Percentiles rank a stretch among this genome's conserved stretches.
phyloP scores from a whole-genome alignment of 2,329 filamentous ascomycete species.

The Colletotrichum orbiculare region DNA sequence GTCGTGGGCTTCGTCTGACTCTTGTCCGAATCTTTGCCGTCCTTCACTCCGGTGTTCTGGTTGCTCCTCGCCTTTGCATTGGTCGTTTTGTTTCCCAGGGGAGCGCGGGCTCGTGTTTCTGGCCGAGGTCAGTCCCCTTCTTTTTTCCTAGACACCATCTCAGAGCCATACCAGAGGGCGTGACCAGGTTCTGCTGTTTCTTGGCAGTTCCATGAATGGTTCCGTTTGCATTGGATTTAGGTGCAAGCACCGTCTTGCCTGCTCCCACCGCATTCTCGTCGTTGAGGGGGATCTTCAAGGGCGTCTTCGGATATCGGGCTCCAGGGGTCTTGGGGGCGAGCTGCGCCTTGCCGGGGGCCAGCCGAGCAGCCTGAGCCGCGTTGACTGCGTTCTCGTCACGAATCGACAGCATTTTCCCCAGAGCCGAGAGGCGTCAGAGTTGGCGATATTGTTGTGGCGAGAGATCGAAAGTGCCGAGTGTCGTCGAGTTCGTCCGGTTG shows the following conservation, averaged over 20 bases:
- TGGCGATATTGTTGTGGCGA: background rate
- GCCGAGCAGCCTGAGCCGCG: conserved; percentile 36
- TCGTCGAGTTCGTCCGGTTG: background rate
- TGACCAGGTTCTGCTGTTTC: conserved; percentile 36
- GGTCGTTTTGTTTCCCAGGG: conserved; percentile 93
- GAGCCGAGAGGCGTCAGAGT: background rate
- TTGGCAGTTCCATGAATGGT: conserved; percentile 39
- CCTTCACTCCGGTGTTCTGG: conserved; percentile 74
- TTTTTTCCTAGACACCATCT: conserved; percentile 24
- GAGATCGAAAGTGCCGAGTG: background rate
- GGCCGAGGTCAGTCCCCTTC: conserved; percentile 11
- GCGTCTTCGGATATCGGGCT: conserved; percentile 81
- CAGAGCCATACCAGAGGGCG: conserved; percentile 35
- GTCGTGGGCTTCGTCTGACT: conserved; percentile 70
- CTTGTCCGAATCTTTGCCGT: conserved; percentile 70
- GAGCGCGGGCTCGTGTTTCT: conserved; percentile 79
- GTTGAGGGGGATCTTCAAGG: conserved; percentile 79
- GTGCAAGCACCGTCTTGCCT: conserved; percentile 69
- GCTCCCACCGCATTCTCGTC: conserved; percentile 82
- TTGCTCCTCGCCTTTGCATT: conserved; percentile 84
- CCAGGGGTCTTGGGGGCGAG: conserved; percentile 83
- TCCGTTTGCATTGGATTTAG: conserved; percentile 62
- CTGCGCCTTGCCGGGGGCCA: conserved; percentile 40
- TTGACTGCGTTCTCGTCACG: conserved; percentile 38
- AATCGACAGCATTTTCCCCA: conserved; percentile 35